Base-by-base conservation (phyloP, 179 eudicot genomes). In the Drosera spatulata region DNA sequence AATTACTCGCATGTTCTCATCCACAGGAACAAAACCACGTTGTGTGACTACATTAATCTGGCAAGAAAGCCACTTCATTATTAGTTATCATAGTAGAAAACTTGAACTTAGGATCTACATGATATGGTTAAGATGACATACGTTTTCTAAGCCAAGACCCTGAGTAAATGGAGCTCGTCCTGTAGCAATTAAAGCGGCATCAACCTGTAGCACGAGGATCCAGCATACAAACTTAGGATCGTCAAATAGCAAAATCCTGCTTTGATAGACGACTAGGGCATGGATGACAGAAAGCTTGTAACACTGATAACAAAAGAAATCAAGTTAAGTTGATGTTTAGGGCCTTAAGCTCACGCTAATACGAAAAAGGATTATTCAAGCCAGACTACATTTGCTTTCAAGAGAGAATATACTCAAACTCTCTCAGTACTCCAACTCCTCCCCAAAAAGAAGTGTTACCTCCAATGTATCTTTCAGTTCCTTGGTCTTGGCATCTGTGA, bases 141-240 rank as follows among this genome's bases (percentile, higher is more conserved):
- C 99, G 71, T 85, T 94, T 69, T 94, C 99, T 79, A 94, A 70
- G 53, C 99, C 99, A 74, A 94, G 95, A 56, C 96, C 97, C 53
- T 83, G 67, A 9, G 99, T 94, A 73, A 73, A 91, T 44, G 99
- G 99, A 64, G 97, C 96, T 78, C 99, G 87, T 85, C 99, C 99
- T 52, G 99, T 90, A 44, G 99, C 99, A 82, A 94, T 90, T 57
- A 94, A 83, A 62, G 99, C 99, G 49, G 99, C 96, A 80, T 94
- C 99, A 41, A 94, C 97, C 99, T 94, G 70, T 64, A 60, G 53
- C 58, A 60, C 56, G 4, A 41, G 41, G 15, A 53, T 11, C 54
- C 53, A 13, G 46, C 38, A 41, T 10, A 3, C 13, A 59, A 14
- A 40, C 5, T 37, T 42, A 52, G 40, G 52, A 57, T 41, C 48